A percentile compares a stretch with the other conserved stretches of the same genome.
These are phyloP conservation scores for Leptodontidium sp. DNA, from an alignment of 2,329 filamentous ascomycete species.

Conservation along the genomic window DNA sequence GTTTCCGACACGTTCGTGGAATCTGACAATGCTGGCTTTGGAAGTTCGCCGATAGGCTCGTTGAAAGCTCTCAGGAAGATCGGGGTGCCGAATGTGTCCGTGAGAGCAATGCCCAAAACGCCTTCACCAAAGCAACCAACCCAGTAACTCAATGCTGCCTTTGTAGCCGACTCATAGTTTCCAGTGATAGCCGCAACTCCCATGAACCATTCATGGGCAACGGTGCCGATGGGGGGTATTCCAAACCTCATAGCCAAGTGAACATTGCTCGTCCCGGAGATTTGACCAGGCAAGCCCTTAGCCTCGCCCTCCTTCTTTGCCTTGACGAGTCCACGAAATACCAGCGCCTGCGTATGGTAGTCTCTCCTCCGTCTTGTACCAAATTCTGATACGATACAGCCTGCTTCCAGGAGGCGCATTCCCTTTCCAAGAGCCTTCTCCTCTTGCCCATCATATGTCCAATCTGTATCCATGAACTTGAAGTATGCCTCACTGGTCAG, in stretches of 20 bases:
- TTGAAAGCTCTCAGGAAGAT: conserved; percentile 88
- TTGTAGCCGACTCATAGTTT: conserved; percentile 85
- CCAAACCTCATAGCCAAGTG: conserved; percentile 95
- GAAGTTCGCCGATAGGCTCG: conserved; percentile 58
- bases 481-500: conserved; percentile 97
- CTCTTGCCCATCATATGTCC: conserved; percentile 87
- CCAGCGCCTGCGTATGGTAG: conserved; percentile 93
- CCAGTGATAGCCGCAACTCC: conserved; percentile 90
- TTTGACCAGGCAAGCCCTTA: conserved; percentile 72
- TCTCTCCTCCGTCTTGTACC: conserved; percentile 88
- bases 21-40: conserved; percentile 44
- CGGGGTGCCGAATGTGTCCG: conserved; percentile 94
- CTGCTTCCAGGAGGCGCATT: conserved; percentile 76
- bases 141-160: conserved; percentile 87
- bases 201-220: conserved; percentile 99
- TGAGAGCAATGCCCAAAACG: conserved; percentile 86
- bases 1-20: background rate
- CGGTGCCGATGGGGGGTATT: conserved; percentile 84
- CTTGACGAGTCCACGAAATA: conserved; percentile 84
- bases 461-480: conserved; percentile 93
- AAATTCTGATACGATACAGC: conserved; percentile 93
- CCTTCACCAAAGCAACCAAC: conserved; percentile 87
- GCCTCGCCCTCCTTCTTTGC: conserved; percentile 76
- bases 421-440: conserved; percentile 87
- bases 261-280: conserved; percentile 94